Conservation (phyloP, 768 basidiomycete species). For the Kondoa subrosea region DNA sequence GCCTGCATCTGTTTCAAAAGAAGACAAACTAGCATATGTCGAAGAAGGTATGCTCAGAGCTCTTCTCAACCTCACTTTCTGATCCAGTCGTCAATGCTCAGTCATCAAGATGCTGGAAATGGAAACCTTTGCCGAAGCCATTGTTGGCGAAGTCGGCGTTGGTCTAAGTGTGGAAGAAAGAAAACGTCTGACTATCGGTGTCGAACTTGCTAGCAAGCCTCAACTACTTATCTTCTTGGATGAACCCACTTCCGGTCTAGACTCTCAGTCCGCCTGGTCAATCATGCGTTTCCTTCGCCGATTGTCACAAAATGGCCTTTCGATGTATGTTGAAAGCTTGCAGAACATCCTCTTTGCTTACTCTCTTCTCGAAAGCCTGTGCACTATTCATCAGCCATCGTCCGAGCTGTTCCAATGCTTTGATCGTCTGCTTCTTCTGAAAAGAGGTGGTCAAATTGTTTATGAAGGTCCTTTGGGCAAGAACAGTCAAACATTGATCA, state of each 20-base stretch:
- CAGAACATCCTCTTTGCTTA: conserved; percentile 34
- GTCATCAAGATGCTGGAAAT: conserved; percentile 35
- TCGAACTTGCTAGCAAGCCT: conserved; percentile 72
- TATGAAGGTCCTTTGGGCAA: conserved; percentile 51
- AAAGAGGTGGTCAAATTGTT: conserved; percentile 57
- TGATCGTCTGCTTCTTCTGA: conserved; percentile 49
- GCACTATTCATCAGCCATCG: conserved; percentile 46
- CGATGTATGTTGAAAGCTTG: no score
- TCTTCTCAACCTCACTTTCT: no score
- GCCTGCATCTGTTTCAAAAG: conserved; percentile 29
- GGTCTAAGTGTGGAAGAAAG: conserved; percentile 35
- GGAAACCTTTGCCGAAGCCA: conserved; percentile 35
- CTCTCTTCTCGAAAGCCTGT: conserved; percentile 58
- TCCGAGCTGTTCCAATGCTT: conserved; percentile 30
- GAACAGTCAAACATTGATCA: conserved; percentile 45
- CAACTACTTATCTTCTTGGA: conserved; percentile 68
- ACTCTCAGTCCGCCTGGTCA: conserved; percentile 30
- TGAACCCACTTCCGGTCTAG: conserved; percentile 70
- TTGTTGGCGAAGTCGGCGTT: conserved; percentile 35
- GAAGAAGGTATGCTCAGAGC: no score
- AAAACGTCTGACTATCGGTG: conserved; percentile 54
- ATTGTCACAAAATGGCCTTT: conserved; percentile 28
- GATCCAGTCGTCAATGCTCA: no score
- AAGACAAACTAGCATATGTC: conserved; percentile 34
- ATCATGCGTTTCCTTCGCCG: neutral